Base-by-base conservation (phyloP, 345 rosid species). In the Leavenworthia alabamica region DNA sequence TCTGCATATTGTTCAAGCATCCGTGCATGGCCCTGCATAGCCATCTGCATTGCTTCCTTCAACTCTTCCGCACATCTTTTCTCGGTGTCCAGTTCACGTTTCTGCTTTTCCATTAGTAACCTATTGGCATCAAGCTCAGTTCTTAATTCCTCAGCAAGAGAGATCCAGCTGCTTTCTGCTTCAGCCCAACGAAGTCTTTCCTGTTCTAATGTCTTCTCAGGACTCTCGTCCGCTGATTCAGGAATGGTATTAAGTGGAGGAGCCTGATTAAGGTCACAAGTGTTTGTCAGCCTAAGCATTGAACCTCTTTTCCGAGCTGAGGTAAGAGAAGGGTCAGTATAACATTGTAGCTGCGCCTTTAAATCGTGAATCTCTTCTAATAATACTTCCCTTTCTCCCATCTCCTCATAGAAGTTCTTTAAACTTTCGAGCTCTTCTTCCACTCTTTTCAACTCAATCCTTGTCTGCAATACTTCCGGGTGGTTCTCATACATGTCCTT, bases 1-100 rank as follows among this genome's bases (percentile, higher is more conserved):
- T 94, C 99, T 9, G 88, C 97, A 68, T 90, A 86, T 65, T 94
- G 96, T 67, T 94, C 99, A 71, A 94, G 86, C 90, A 90, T 88
- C 59, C 97, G 81, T 32, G 90, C 93, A 72, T 94, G 92, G 13
- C 97, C 96, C 63, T 82, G 84, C 95, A 94, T 94, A 28, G 97
- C 97, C 82, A 79, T 80, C 77, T 81, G 97, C 96, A 94, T 81
- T 41, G 97, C 96, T 80, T 90, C 93, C 49, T 78, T 80, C 76
- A 86, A 76, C 66, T 94, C 99, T 76, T 84, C 88, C 1, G 78
- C 65, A 62, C 97, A 94, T 77, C 71, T 86, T 82, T 82, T 88
- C 80, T 94, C 99, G 0, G 75, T 81, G 50, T 78, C 89, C 31
- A 87, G 56, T 53, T 90, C 99, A 75, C 75, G 92, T 74, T 77